Evolutionary conservation across 75 land plant species (phyloP), one percentile per base, ranked within the genome.

Genomic region (Cunninghamia lanceolata): DNA sequence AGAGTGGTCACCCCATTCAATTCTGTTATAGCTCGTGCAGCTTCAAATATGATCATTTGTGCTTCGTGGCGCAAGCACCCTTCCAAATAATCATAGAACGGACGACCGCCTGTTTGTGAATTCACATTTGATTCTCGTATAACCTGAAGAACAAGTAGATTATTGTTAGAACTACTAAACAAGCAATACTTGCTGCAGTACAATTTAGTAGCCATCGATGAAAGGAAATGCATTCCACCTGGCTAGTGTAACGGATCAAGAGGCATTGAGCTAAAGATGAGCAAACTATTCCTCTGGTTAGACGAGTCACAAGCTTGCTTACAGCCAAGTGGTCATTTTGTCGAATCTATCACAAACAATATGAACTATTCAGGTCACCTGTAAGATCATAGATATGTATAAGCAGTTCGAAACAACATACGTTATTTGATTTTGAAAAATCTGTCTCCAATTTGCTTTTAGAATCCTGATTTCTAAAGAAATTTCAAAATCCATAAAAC

Each of bases 321-420:
- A 97, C 93, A 84, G 99, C 99, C 82, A 97, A 83, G 3, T 98
- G 96, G 85, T 97, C 99, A 89, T 97, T 97, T 86, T 97, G 99
- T 43, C 96, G 88, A 56, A 97, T 97, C 99, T 97, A 94, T 86
- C 84, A 86, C 21, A 82, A 38, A 76, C 9, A 38, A 19, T 17
- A 42, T 84, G 28, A 34, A 54, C 9, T 70, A 21, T 76, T 19
- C 47, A 82, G 83, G 46, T 73, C 35, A 32, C 32, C 76, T 32
- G 30, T 73, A 35, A 34, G 35, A 73, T 34, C 32, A 32, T 73
- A 73, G 36, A 11, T 34, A 10, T 28, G 32, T n/a, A n/a, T 70
- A 28, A 84, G 46, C 56, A 28, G 59, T 35, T 53, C 32, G 15
- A 4, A 35, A 7, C 85, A 84, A 3, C 54, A 84, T 8, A 45